A percentile compares a stretch with the other conserved stretches of the same genome.
Evolutionary conservation across 208 protist genomes (phyloP).

Genomic region (Lotmaria passim): DNA sequence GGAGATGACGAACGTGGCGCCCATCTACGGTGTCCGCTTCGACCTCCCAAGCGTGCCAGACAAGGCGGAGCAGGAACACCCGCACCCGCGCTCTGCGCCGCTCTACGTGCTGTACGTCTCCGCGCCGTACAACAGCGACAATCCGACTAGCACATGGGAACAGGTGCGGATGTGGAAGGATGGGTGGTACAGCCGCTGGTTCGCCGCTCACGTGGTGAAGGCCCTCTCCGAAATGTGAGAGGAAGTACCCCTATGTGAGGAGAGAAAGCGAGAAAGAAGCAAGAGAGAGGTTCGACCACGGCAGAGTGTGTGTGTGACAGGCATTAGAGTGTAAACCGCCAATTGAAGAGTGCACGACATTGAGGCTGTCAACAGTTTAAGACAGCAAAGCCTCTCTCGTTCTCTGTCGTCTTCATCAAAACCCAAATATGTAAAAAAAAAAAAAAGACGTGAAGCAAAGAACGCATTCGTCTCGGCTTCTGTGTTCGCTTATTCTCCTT

Average conservation of each 20-base stretch:
- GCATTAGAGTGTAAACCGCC: no score
- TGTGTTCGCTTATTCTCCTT: not conserved
- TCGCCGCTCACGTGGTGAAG: constrained; percentile 23
- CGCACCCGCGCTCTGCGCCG: constrained; percentile 5
- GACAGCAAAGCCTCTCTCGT: no score
- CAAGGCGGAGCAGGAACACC: constrained; percentile 7
- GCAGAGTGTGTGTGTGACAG: no score
- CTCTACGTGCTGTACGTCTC: constrained; percentile 25
- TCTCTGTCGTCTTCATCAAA: no score
- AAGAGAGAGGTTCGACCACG: not conserved
- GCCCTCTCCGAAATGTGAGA: constrained; percentile 16
- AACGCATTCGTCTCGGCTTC: no score
- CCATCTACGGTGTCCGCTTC: constrained; percentile 20
- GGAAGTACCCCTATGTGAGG: not conserved
- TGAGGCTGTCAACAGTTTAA: no score
- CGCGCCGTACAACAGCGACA: constrained; percentile 16
- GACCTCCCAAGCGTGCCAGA: constrained; percentile 6
- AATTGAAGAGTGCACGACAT: no score
- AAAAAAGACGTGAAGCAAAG: no score
- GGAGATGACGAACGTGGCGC: constrained; percentile 16
- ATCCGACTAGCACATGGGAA: not conserved
- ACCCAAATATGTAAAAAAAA: no score
- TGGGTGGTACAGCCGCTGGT: constrained; percentile 28
- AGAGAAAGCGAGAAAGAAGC: not conserved
- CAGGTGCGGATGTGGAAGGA: constrained; percentile 11